Base-by-base conservation (phyloP, 352 stramenopile genomes). In the Globisporangium paroecandrum region DNA sequence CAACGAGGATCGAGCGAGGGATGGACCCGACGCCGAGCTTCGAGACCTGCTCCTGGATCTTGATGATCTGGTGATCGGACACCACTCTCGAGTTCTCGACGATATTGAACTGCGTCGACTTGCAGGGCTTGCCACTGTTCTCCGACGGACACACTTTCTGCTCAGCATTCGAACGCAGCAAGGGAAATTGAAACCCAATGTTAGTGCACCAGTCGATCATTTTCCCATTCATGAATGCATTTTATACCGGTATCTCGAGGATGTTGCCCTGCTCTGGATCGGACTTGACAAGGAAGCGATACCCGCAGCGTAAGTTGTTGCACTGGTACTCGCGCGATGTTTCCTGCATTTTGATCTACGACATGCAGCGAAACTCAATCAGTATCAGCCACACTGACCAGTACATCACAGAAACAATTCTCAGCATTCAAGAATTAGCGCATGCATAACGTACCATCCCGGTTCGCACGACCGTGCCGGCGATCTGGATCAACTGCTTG, bases 1-100 rank as follows among this genome's bases (percentile, higher is more conserved):
- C 93, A n/a, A 99, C 89, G 29, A 98, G 74, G 24, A 99, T 96
- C 22, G 89, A 96, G 36, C 94, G 80, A 2, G 97, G 97, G 63
- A 99, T 98, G 38, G 85, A 96, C 1, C 96, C 96, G 34, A 98
- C 84, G 29, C 79, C 83, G 13, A 98, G 70, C 66, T 93, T 95
- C n/a, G 90, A 92, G 24, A 93, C 89, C 58, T 96, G 87, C 71
- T 99, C 97, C 76, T 99, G 96, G 54, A 99, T 93, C 74, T 98
- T 98, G 65, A 98, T 97, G 74, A 98, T 93, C 73, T 99, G 81
- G 68, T 91, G 81, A 66, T 91, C 83, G 12, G 79, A 89, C 57
- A 91, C 79, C 0, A 89, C 70, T 27, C 78, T 75, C 18, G 79
- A 79, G 25, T 77, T 73, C 15, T 82, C 82, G 20, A 91, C 62